Evolutionary conservation across 345 rosid species (phyloP), one percentile per base, ranked within the genome.

Genomic region (Salix caprea): DNA sequence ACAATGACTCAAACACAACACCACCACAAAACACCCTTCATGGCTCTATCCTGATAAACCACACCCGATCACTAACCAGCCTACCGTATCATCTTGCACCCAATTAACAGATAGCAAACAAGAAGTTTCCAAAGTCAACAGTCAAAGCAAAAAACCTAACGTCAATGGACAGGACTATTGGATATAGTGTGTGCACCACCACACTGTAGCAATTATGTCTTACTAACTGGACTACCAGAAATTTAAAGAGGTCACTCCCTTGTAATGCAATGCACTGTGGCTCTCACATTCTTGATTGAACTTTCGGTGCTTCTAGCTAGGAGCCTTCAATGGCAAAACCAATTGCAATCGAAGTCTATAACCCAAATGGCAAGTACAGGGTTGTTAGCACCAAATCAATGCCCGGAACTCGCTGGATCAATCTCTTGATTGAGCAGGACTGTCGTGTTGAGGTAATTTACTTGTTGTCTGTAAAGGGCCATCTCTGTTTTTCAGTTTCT

Each of bases 371-470:
- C 21, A 96, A 85, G 64, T 92, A 90, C 88, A 89, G 99, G 85
- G 98, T 96, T 15, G 86, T 96, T 32, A 93, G 99, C 88, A 96
- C 98, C 14, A 96, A 96, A 71, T 64, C 99, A 39, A 96, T 96
- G 99, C 98, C 99, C 8, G 97, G 99, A 28, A 91, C 98, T 83
- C 97, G 99, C 73, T 96, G 98, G 99, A 93, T 96, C 84, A 91
- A 96, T 73, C 96, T 96, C 89, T 76, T 96, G 79, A 66, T 91
- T 71, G 92, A 93, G 74, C 92, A 96, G 73, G 99, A 91, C 48
- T 91, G 96, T 83, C 96, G 98, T 4, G 88, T 96, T 62, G 99
- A 96, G 93, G 99, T 94, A 79, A 81, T 9, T 30, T 24, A 48
- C 42, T 67, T 67, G 2, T 65, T 70, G 52, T 36, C 69, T 40